These are phyloP conservation scores for Saxophila tyrrhenica DNA, from an alignment of 495 filamentous ascomycete species.

Conservation along the genomic window DNA sequence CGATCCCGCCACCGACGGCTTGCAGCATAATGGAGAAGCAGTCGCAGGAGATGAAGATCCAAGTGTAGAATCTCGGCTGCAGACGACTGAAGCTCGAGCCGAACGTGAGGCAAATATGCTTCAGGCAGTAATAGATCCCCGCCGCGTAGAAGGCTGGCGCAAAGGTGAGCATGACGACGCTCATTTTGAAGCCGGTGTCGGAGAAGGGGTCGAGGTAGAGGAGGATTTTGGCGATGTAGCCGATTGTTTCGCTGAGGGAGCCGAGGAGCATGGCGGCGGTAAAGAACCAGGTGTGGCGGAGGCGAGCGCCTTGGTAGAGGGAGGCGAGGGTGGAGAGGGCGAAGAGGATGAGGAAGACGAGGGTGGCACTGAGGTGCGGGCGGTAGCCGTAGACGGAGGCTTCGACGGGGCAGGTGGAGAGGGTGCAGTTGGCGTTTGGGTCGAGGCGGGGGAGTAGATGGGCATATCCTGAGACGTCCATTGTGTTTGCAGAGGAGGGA, in stretches of 20 bases:
- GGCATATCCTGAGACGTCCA: background rate
- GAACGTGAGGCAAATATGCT: conserved; percentile 11
- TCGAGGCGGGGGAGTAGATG: background rate
- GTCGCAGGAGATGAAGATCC: conserved; percentile 22
- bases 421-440: conserved; percentile 10
- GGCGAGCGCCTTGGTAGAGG: conserved; percentile 7
- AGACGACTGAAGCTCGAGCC: conserved; percentile 12
- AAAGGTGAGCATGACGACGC: conserved; percentile 42
- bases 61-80: conserved; percentile 14
- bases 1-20: conserved; percentile 20
- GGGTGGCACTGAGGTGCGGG: conserved; percentile 12
- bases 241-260: conserved; percentile 13
- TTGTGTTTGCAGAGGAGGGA: background rate
- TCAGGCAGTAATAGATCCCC: conserved; percentile 43
- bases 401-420: conserved; percentile 5
- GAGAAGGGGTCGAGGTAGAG: conserved; percentile 18
- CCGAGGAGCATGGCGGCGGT: conserved; percentile 20
- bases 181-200: conserved; percentile 21
- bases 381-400: conserved; percentile 17
- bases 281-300: conserved; percentile 16
- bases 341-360: conserved; percentile 22
- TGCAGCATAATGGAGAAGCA: conserved; percentile 20
- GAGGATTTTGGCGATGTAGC: conserved; percentile 18
- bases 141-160: conserved; percentile 49
- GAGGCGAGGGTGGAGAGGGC: conserved; percentile 9